These are phyloP conservation scores for Volutella citrinella DNA, from an alignment of 2,329 filamentous ascomycete species.

Conservation along the genomic window DNA sequence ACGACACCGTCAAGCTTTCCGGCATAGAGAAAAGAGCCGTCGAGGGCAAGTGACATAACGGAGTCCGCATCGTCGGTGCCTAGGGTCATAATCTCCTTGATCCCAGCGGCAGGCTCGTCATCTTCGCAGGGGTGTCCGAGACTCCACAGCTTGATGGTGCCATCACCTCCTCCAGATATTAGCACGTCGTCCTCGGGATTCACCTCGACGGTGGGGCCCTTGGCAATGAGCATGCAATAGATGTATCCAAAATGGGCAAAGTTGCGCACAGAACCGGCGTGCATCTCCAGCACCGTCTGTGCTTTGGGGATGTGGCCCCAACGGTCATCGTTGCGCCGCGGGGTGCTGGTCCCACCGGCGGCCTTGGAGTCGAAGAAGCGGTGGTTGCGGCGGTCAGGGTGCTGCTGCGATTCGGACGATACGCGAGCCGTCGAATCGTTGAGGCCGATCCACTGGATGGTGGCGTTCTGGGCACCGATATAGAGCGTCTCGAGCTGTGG, in stretches of 20 bases:
- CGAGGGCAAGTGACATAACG: constrained; percentile 75
- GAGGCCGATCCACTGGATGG: constrained; percentile 87
- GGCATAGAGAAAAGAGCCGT: constrained; percentile 89
- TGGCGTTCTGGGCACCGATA: constrained; percentile 89
- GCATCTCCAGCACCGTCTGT: constrained; percentile 70
- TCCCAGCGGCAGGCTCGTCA: constrained; percentile 52
- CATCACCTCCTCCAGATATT: constrained; percentile 89
- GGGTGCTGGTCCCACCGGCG: constrained; percentile 76
- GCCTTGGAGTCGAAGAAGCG: constrained; percentile 91
- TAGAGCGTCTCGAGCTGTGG: constrained; percentile 77
- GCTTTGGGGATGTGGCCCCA: constrained; percentile 53
- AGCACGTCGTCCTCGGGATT: constrained; percentile 75
- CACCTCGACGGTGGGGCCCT: constrained; percentile 63
- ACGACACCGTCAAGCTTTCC: constrained; percentile 85
- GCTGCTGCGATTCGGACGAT: constrained; percentile 60
- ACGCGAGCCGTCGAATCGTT: constrained; percentile 60
- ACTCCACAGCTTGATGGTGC: constrained; percentile 91
- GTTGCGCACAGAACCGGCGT: constrained; percentile 73
- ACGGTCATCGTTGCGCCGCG: constrained; percentile 62
- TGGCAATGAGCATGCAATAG: constrained; percentile 89
- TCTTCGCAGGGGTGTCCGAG: constrained; percentile 43
- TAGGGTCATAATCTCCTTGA: constrained; percentile 66
- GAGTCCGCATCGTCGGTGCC: constrained; percentile 61
- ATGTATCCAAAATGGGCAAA: constrained; percentile 96
- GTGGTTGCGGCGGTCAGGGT: constrained; percentile 75